Percentiles rank a stretch among this genome's conserved stretches.
These are phyloP conservation scores for Crithidia mellificae DNA, from an alignment of 208 protist genomes.

Conservation along the genomic window DNA sequence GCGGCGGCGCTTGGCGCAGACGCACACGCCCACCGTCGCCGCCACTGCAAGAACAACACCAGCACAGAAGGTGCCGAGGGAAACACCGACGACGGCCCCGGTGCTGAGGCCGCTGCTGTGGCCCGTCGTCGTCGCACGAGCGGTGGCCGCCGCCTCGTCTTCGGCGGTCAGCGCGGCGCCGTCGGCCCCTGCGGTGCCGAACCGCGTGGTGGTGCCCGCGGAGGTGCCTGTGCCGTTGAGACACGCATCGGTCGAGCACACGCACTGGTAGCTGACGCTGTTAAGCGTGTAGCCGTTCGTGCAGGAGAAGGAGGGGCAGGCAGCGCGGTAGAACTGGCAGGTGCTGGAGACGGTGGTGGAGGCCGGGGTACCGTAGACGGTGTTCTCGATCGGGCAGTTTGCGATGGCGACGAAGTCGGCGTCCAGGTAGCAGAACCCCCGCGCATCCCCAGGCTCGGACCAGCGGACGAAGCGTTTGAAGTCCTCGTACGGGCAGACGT, in stretches of 20 bases:
- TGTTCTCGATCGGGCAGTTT: conserved; percentile 36
- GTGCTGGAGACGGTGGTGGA: conserved; percentile 20
- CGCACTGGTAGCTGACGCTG: conserved; percentile 28
- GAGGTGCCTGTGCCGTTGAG: conserved; percentile 3
- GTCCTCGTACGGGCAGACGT: conserved; percentile 54
- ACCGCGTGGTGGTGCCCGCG: not conserved
- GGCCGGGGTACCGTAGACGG: conserved; percentile 18
- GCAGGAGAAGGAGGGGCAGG: conserved; percentile 33
- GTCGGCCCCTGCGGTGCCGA: not conserved
- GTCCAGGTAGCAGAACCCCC: conserved; percentile 61
- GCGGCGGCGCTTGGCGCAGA: conserved; percentile 15
- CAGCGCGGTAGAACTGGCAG: conserved; percentile 36
- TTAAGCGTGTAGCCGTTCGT: conserved; percentile 32
- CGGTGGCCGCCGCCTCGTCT: not conserved
- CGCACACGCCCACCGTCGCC: conserved; percentile 16
- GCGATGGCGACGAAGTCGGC: conserved; percentile 26
- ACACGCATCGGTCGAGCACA: conserved; percentile 28
- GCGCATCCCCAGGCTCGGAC: conserved; percentile 39
- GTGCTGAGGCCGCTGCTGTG: conserved; percentile 18
- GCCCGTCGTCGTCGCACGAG: not conserved
- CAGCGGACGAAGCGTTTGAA: conserved; percentile 49
- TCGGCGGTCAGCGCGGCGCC: conserved; percentile 16
- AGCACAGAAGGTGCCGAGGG: conserved; percentile 30
- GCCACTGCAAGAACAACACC: conserved; percentile 26
- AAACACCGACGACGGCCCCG: conserved; percentile 31